These are phyloP conservation scores for Tetraselmis chui DNA, from an alignment of 139 green algal genomes.

Conservation along the genomic window DNA sequence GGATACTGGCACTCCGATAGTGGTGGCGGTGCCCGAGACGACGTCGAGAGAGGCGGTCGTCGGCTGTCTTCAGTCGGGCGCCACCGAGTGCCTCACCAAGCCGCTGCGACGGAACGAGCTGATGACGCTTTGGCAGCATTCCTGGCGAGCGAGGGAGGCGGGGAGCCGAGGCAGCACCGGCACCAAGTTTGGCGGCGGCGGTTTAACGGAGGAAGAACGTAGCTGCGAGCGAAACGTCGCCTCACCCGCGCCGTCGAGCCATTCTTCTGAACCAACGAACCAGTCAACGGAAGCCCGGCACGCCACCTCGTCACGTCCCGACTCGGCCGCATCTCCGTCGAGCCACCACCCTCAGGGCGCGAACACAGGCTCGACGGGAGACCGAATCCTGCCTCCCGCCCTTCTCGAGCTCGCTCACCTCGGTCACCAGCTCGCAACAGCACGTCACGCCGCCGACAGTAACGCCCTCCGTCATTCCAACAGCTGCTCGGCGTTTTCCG, in stretches of 20 bases:
- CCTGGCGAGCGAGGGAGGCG: constrained; percentile 27
- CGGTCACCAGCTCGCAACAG: background rate
- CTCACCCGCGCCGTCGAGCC: background rate
- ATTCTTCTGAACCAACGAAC: too few relatives aligned
- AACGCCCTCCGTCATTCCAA: background rate
- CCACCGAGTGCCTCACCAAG: constrained; percentile 69
- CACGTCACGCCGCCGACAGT: too few relatives aligned
- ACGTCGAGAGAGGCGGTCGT: background rate
- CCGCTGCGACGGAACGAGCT: constrained; percentile 67
- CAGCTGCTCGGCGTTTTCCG: background rate
- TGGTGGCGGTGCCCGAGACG: background rate
- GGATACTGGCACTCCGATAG: too few relatives aligned
- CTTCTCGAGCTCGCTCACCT: background rate
- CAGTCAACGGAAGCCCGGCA: too few relatives aligned
- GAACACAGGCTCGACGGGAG: too few relatives aligned
- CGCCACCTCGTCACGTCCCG: too few relatives aligned
- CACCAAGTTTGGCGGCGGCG: background rate
- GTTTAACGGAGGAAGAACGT: background rate
- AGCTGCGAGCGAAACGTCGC: background rate
- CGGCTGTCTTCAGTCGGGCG: constrained; percentile 31
- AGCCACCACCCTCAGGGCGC: too few relatives aligned
- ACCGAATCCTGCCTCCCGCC: background rate
- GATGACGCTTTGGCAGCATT: constrained; percentile 62
- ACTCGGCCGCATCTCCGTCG: too few relatives aligned
- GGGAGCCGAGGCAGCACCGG: background rate